Conservation (phyloP, 306 rosid genomes). For the Crataegus laevigata region DNA sequence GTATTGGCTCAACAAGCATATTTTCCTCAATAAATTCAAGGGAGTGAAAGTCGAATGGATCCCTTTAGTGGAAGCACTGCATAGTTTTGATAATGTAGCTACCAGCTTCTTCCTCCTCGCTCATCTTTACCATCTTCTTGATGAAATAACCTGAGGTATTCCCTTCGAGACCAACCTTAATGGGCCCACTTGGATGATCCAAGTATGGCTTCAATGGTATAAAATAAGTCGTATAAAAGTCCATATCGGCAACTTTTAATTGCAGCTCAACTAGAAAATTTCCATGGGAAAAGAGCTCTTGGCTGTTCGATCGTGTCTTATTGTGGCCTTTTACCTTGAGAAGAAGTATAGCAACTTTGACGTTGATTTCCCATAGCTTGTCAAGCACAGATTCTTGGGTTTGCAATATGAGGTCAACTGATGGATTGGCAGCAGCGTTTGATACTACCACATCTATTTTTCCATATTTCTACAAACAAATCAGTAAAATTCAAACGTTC, state of each 20-base stretch:
- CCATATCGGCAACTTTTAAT: not conserved
- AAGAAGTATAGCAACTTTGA: constrained; percentile 85
- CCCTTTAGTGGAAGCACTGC: no score
- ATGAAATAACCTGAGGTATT: no score
- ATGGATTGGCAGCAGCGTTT: constrained; percentile 93
- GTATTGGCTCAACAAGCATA: no score
- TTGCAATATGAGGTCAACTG: constrained; percentile 52
- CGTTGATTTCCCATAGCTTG: constrained; percentile 95
- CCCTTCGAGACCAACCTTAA: no score
- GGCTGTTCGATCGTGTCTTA: not conserved
- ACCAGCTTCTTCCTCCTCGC: no score
- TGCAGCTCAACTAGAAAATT: not conserved
- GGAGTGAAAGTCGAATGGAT: no score
- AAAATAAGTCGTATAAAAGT: not conserved
- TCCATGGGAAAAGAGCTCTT: not conserved
- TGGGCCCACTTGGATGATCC: no score
- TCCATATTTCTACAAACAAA: constrained; percentile 69
- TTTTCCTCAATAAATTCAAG: no score
- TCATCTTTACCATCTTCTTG: no score
- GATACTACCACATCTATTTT: constrained; percentile 83
- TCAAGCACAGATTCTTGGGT: constrained; percentile 69
- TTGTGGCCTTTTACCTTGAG: constrained; percentile 47
- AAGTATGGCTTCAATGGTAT: no score
- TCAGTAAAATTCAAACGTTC: constrained; percentile 11
- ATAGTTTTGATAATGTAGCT: no score